Evolutionary conservation across 2,329 filamentous ascomycete genomes (phyloP).

Genomic region (Cryphonectria nitschkei): DNA sequence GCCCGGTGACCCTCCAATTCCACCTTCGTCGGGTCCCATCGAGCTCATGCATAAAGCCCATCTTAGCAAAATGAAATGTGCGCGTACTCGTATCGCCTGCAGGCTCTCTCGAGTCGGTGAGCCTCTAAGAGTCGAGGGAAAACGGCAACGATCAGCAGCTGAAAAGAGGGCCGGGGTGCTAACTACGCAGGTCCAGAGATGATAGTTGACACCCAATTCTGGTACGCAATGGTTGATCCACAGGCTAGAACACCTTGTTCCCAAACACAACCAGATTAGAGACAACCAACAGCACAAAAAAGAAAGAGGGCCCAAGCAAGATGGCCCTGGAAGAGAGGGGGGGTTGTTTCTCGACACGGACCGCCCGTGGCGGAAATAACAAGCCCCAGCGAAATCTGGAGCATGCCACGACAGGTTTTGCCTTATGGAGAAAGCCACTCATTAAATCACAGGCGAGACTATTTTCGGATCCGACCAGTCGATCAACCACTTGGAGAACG

Average conservation of each 20-base stretch:
- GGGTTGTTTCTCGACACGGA: neutral
- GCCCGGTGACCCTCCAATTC: neutral
- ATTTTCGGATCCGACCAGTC: constrained; percentile 10
- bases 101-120: neutral
- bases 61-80: neutral
- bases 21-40: constrained; percentile 3
- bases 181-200: neutral
- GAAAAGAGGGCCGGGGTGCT: neutral
- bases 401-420: neutral
- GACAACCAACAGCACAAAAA: neutral
- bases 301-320: neutral
- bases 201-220: neutral
- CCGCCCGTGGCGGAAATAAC: constrained; percentile 10
- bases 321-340: neutral
- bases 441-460: neutral
- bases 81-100: constrained; percentile 12
- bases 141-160: constrained; percentile 12
- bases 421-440: neutral
- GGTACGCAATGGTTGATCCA: neutral
- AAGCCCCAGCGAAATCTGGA: neutral
- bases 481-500: constrained; percentile 2
- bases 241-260: neutral
- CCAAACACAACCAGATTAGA: neutral
- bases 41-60: neutral
- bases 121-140: neutral